Conservation (phyloP, 2,329 filamentous ascomycete species). For the Myotisia sp. region DNA sequence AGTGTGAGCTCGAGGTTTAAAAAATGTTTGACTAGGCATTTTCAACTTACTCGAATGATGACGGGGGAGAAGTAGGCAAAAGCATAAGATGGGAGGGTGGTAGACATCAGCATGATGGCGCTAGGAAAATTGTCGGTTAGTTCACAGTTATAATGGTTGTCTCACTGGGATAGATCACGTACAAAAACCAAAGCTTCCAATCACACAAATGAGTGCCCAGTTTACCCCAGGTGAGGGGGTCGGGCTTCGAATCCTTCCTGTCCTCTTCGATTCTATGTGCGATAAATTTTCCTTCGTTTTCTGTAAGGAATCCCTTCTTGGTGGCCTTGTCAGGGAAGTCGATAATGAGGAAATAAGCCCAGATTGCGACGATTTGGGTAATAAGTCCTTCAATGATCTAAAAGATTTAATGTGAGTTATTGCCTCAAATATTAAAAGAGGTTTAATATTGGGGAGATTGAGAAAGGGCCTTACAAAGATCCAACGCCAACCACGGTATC, state of each 20-base stretch:
- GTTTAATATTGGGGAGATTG: not conserved
- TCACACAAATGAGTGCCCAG: constrained; percentile 38
- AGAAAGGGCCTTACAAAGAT: constrained; percentile 12
- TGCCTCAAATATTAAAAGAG: not conserved
- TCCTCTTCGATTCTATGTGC: constrained; percentile 38
- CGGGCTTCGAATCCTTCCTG: constrained; percentile 38
- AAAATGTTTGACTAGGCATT: not conserved
- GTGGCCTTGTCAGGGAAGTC: constrained; percentile 49
- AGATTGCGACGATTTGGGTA: constrained; percentile 39
- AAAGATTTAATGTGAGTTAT: not conserved
- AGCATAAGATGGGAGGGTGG: constrained; percentile 7
- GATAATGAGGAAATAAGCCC: constrained; percentile 45
- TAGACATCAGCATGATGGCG: constrained; percentile 8
- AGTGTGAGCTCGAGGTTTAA: not conserved
- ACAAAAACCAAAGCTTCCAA: constrained; percentile 46
- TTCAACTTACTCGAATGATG: constrained; percentile 12
- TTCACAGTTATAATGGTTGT: not conserved
- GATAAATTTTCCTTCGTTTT: constrained; percentile 32
- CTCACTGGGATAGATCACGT: constrained; percentile 17
- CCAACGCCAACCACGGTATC: constrained; percentile 26
- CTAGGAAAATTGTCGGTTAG: constrained; percentile 11
- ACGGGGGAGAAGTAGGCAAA: constrained; percentile 8
- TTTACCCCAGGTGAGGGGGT: constrained; percentile 35
- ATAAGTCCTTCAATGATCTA: constrained; percentile 32
- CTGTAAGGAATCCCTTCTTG: constrained; percentile 36